A percentile compares a stretch with the other conserved stretches of the same genome.
These are phyloP conservation scores for Tuber calosporum DNA, from an alignment of 495 filamentous ascomycete species.

Conservation along the genomic window DNA sequence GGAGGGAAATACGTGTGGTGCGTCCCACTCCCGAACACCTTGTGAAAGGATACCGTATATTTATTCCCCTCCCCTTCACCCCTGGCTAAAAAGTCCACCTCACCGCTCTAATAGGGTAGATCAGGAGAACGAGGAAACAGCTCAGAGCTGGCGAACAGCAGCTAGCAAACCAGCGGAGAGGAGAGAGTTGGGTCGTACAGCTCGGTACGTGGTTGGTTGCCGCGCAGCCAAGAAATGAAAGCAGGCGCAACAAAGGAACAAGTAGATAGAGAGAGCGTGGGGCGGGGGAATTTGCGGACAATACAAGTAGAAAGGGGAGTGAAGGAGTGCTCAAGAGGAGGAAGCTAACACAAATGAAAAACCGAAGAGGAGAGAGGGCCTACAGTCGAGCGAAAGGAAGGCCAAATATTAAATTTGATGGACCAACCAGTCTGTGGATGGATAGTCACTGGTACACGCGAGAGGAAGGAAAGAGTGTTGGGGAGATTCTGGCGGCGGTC, in stretches of 20 bases:
- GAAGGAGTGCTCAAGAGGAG: neutral
- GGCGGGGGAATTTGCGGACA: neutral
- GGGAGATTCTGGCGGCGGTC: neutral
- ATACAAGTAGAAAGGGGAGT: neutral
- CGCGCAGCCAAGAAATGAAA: conserved; percentile 1
- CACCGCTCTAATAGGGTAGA: neutral
- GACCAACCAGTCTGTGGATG: neutral
- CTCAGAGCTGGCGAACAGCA: conserved; percentile 5
- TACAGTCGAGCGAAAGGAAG: neutral
- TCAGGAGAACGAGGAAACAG: conserved; percentile 5
- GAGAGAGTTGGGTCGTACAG: neutral
- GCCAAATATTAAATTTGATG: conserved; percentile 3
- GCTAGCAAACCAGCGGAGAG: neutral
- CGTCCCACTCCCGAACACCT: neutral
- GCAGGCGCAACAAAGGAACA: conserved; percentile 2
- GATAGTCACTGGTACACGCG: neutral
- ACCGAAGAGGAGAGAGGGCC: neutral
- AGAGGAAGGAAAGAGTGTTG: neutral
- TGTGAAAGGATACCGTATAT: conserved; percentile 2
- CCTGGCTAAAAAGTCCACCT: neutral
- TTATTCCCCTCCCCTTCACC: neutral
- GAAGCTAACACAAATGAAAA: neutral
- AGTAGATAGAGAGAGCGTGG: neutral
- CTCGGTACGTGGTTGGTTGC: conserved; percentile 3
- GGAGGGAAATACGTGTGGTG: conserved; percentile 13